phyloP scores from a whole-genome alignment of 2,329 filamentous ascomycete species.

The Venturia pyrina region DNA sequence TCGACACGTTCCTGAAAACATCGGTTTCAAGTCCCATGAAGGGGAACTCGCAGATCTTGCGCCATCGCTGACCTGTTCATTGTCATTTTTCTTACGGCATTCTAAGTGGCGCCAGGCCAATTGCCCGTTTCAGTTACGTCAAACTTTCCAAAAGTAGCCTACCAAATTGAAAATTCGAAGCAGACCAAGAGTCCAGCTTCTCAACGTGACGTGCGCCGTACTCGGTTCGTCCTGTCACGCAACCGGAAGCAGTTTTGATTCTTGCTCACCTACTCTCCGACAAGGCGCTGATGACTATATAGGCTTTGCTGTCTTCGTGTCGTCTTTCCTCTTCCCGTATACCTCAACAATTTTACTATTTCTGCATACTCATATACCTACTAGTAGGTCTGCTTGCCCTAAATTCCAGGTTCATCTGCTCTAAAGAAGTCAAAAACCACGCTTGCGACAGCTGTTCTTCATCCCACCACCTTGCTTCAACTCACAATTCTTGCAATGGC shows the following conservation, averaged over 20 bases:
- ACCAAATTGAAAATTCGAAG: constrained; percentile 2
- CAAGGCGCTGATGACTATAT: background rate
- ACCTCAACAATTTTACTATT: background rate
- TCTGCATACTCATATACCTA: background rate
- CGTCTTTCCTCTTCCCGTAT: background rate
- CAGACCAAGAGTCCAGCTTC: background rate
- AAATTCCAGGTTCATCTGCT: background rate
- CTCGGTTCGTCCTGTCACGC: background rate
- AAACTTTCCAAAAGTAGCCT: background rate
- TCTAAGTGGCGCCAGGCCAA: background rate
- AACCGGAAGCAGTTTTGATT: background rate
- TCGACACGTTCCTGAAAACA: background rate
- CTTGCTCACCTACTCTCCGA: background rate
- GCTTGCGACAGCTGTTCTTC: background rate
- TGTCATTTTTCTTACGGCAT: background rate
- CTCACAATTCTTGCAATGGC: background rate
- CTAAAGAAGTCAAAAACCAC: background rate
- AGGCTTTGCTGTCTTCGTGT: background rate
- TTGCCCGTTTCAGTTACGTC: background rate
- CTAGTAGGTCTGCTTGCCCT: too few species aligned
- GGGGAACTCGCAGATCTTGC: background rate
- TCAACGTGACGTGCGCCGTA: constrained; percentile 1
- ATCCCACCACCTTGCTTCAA: background rate
- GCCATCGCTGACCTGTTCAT: background rate
- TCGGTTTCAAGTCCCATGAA: background rate